Evolutionary conservation across 2,329 filamentous ascomycete genomes (phyloP), one percentile per base, ranked within the genome.

Genomic region (Epichloe brachyelytri): DNA sequence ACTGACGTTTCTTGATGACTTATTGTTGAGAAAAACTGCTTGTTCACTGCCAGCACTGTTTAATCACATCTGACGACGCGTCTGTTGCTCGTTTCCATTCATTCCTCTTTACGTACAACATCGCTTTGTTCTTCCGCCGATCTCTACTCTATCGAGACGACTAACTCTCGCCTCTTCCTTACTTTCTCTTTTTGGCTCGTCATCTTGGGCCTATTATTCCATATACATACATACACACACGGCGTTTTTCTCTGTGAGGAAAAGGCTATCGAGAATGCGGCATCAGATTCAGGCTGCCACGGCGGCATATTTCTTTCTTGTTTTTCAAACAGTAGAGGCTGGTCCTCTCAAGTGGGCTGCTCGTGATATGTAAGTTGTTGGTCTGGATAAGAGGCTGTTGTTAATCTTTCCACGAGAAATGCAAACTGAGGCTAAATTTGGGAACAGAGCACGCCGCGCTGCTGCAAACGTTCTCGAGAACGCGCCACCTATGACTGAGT

Each of bases 301-400:
- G 34, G 61, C 53, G 53, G 48, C 65, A 5, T 60, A 52, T 56
- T 40, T 64, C 50, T 56, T 67, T 52, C 52, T 63, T 49, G 51
- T 57, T 58, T 55, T 58, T 19, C 60, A 62, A 54, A 61, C 54
- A 51, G 57, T 58, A 22, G 57, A 64, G 63, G 66, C 66, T 56
- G 66, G 65, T 57, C 68, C 63, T 62, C 57, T 65, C 34, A 59
- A 58, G 49, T 61, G 65, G 63, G 61, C 59, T 56, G 57, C 60
- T 57, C 56, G 57, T 56, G 62, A 56, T 56, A 53, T 62, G 65
- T 68, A 55, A 49, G 63, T 57, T 39, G 34, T 20, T 8, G 17
- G 30, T 6, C 12, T n/a, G 40, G 19, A 14, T 10, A 43, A 22
- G 40, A 41, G 4, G 39, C 17, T 30, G 4, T 20, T 30, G 8